These are phyloP conservation scores for Nemania bipapillata DNA, from an alignment of 2,329 filamentous ascomycete species.

Conservation along the genomic window DNA sequence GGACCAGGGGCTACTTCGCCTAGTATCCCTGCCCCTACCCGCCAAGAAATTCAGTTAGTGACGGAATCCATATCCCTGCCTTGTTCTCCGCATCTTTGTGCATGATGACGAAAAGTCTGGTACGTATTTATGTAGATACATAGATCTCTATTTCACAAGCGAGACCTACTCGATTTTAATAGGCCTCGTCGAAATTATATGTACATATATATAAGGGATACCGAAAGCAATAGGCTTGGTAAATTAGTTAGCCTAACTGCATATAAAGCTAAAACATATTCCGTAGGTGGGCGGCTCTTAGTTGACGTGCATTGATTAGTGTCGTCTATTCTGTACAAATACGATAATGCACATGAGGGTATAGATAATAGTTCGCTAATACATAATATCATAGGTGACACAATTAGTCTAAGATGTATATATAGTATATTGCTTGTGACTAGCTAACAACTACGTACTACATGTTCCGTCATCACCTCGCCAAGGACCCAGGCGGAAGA, in stretches of 20 bases:
- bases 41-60: neutral
- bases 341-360: neutral
- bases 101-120: neutral
- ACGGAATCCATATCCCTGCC: neutral
- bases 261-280: too few species aligned
- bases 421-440: slow-evolving; percentile 6
- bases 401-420: neutral
- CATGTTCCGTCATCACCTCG: neutral
- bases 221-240: neutral
- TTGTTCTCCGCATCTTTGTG: neutral
- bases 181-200: too few species aligned
- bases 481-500: slow-evolving; percentile 52
- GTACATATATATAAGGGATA: neutral
- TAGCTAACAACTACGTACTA: neutral
- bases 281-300: too few species aligned
- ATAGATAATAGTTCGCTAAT: too few species aligned
- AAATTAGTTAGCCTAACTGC: too few species aligned
- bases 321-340: too few species aligned
- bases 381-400: too few species aligned
- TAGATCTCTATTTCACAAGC: neutral
- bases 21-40: neutral
- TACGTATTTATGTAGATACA: too few species aligned
- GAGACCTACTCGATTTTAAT: neutral
- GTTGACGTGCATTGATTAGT: neutral
- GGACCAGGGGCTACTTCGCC: too few species aligned